Conservation (phyloP, 192 early-diverging fungal species). For the Entomortierella parvispora region DNA sequence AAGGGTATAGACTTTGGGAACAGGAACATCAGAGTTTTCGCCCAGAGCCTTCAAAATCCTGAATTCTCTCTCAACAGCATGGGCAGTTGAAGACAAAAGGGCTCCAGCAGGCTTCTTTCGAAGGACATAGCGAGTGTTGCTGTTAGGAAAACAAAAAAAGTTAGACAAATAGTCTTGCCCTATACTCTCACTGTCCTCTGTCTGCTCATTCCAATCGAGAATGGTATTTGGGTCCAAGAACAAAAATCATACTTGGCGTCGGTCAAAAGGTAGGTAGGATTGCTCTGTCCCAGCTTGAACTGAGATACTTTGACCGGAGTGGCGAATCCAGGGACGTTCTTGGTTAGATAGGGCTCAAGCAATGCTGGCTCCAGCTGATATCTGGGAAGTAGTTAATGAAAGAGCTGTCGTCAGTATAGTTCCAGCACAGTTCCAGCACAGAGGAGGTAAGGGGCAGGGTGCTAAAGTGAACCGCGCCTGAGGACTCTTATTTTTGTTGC, state of each 20-base stretch:
- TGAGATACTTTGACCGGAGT: slow-evolving; percentile 79
- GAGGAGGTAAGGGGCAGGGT: too few species aligned
- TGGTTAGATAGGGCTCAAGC: slow-evolving; percentile 70
- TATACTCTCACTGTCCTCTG: neutral
- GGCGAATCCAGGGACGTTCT: slow-evolving; percentile 61
- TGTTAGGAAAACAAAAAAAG: slow-evolving; percentile 18
- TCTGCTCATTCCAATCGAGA: neutral
- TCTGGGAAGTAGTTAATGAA: neutral
- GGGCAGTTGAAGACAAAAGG: slow-evolving; percentile 86
- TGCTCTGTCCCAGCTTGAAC: slow-evolving; percentile 93
- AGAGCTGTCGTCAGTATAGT: neutral
- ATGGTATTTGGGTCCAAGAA: neutral
- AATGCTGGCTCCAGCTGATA: slow-evolving; percentile 66
- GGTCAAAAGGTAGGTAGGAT: slow-evolving; percentile 91
- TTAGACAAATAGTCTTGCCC: neutral
- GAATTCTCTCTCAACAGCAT: slow-evolving; percentile 94
- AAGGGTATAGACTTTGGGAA: slow-evolving; percentile 87
- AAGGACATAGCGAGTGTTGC: slow-evolving; percentile 76
- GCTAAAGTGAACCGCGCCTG: too few species aligned
- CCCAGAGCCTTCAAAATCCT: slow-evolving; percentile 82
- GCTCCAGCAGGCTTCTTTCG: slow-evolving; percentile 93
- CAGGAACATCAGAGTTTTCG: slow-evolving; percentile 80
- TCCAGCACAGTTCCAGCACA: too few species aligned
- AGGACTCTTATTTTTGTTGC: too few species aligned
- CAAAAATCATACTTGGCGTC: slow-evolving; percentile 67